phyloP scores from a whole-genome alignment of 345 rosid species.

The Populus simonii region DNA sequence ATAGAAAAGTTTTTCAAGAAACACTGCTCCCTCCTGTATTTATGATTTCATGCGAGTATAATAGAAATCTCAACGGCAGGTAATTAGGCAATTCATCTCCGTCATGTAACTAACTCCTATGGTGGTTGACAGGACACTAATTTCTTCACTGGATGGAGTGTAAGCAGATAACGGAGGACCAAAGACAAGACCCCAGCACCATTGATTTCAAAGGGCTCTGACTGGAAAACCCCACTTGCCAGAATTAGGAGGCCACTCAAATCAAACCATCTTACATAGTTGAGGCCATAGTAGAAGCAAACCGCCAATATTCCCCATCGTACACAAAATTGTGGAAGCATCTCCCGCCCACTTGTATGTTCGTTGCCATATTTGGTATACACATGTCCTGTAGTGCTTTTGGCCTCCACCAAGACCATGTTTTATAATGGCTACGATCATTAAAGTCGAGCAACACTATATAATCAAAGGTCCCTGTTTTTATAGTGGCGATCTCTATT shows the following conservation, averaged over 20 bases:
- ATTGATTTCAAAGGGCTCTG: slow-evolving; percentile 10
- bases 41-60: background rate
- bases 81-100: background rate
- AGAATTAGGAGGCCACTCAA: background rate
- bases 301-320: slow-evolving; percentile 1
- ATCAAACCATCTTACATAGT: background rate
- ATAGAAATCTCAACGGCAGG: background rate
- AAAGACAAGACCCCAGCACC: slow-evolving; percentile 37
- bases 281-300: background rate
- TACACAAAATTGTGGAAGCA: slow-evolving; percentile 12
- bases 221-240: slow-evolving; percentile 21
- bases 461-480: slow-evolving; percentile 3
- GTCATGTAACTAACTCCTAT: background rate
- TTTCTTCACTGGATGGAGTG: slow-evolving; percentile 11
- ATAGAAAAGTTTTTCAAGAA: background rate
- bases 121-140: slow-evolving; percentile 7
- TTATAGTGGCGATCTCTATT: slow-evolving; percentile 26
- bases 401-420: slow-evolving; percentile 21
- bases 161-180: slow-evolving; percentile 3
- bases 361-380: slow-evolving; percentile 23
- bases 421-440: slow-evolving; percentile 7
- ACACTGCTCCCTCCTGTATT: background rate
- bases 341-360: slow-evolving; percentile 5
- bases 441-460: slow-evolving; percentile 22
- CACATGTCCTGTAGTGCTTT: slow-evolving; percentile 6